These are phyloP conservation scores for Bipolaris bicolor DNA, from an alignment of 2,329 filamentous ascomycete genomes.

Conservation along the genomic window DNA sequence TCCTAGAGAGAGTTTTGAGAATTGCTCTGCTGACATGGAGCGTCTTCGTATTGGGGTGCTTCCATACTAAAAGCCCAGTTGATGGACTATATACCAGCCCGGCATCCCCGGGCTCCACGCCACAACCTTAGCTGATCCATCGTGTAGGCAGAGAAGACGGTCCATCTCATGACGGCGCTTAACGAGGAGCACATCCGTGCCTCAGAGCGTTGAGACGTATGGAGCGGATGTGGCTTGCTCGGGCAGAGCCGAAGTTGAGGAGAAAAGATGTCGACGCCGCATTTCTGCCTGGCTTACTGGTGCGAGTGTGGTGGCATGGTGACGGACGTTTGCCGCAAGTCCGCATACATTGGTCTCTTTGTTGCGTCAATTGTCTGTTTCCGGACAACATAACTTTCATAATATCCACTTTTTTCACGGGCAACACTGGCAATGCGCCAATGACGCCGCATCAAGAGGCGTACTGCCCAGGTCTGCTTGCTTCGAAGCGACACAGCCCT, in stretches of 20 bases:
- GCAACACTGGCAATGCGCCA: conserved; percentile 16
- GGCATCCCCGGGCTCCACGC: conserved; percentile 29
- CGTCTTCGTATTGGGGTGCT: conserved; percentile 21
- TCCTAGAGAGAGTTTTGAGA: conserved; percentile 46
- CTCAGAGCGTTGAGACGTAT: conserved; percentile 36
- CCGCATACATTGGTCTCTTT: conserved; percentile 22
- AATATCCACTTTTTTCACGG: conserved; percentile 12
- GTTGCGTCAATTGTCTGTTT: conserved; percentile 14
- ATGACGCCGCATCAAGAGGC: conserved; percentile 15
- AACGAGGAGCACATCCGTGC: conserved; percentile 39
- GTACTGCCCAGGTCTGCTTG: conserved; percentile 9
- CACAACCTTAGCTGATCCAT: conserved; percentile 38
- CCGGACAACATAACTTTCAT: conserved; percentile 17
- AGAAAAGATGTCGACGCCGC: conserved; percentile 28
- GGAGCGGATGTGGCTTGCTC: conserved; percentile 41
- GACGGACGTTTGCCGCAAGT: conserved; percentile 20
- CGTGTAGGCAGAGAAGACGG: conserved; percentile 26
- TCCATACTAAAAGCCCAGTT: conserved; percentile 17
- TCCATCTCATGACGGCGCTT: conserved; percentile 39
- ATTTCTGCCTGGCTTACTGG: conserved; percentile 31
- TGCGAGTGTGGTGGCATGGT: conserved; percentile 17
- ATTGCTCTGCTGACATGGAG: conserved; percentile 47
- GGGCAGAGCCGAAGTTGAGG: conserved; percentile 28
- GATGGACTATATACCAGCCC: conserved; percentile 42
- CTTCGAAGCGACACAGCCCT: conserved; percentile 17